Percentiles rank a stretch among this genome's conserved stretches.
Evolutionary conservation across 495 filamentous ascomycete species (phyloP).

Genomic region (Talaromyces nanjingensis): DNA sequence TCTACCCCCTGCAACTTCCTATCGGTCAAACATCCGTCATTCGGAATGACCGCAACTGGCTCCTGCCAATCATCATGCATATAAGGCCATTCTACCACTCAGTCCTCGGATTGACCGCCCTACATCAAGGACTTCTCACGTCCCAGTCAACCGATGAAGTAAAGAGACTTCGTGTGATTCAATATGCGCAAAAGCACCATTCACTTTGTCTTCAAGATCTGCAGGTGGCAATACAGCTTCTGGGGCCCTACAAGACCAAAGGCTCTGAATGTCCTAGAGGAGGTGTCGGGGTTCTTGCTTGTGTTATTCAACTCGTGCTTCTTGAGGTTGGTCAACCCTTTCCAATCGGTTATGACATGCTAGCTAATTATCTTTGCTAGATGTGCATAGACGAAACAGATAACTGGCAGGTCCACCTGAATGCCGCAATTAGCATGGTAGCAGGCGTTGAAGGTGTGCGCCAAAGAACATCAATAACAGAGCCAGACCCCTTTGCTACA

Average conservation of each 20-base stretch:
- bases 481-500: neutral
- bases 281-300: neutral
- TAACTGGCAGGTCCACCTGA: neutral
- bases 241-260: neutral
- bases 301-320: constrained; percentile 1
- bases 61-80: constrained; percentile 1
- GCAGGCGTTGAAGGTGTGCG: neutral
- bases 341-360: neutral
- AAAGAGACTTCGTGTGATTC: neutral
- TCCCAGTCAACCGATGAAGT: neutral
- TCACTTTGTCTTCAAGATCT: neutral
- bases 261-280: neutral
- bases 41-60: neutral
- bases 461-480: neutral
- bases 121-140: constrained; percentile 1
- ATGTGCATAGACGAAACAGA: constrained; percentile 3
- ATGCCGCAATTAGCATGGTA: neutral
- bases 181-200: neutral
- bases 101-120: neutral
- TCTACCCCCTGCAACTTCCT: neutral
- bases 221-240: neutral
- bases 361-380: neutral
- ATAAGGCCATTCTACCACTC: neutral
- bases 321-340: neutral
- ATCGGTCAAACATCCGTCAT: neutral